Evolutionary conservation across 1,139 yeast species (phyloP).

Genomic region (Taphrina betulina): DNA sequence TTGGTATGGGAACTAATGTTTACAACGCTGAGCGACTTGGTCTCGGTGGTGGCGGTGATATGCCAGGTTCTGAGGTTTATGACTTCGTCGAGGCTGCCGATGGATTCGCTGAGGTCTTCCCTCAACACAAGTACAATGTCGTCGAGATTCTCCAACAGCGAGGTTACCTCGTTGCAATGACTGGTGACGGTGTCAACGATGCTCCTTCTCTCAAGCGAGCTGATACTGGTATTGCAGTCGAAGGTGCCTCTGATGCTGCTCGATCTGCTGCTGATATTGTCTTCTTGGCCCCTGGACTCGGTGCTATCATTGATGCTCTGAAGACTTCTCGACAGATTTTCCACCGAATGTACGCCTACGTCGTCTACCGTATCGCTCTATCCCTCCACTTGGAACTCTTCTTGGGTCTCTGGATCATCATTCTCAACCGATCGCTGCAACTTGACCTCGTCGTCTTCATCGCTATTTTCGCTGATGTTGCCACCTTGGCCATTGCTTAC

Average conservation of each 20-base stretch:
- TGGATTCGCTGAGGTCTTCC: constrained; percentile 81
- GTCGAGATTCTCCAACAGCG: constrained; percentile 74
- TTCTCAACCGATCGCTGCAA: constrained; percentile 63
- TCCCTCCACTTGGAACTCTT: constrained; percentile 71
- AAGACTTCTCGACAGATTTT: constrained; percentile 77
- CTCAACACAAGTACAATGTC: constrained; percentile 77
- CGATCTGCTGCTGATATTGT: constrained; percentile 78
- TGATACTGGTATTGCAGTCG: constrained; percentile 79
- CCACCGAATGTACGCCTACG: constrained; percentile 80
- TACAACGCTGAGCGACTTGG: constrained; percentile 71
- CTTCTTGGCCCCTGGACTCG: constrained; percentile 75
- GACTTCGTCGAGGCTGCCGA: constrained; percentile 77
- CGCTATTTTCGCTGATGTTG: constrained; percentile 76
- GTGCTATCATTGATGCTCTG: constrained; percentile 73
- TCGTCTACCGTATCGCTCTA: constrained; percentile 75
- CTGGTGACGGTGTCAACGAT: constrained; percentile 81
- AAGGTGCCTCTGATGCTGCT: constrained; percentile 80
- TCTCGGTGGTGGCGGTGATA: constrained; percentile 70
- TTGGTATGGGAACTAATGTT: constrained; percentile 68
- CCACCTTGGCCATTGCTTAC: constrained; percentile 74
- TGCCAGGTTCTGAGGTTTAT: constrained; percentile 72
- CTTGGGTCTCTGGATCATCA: constrained; percentile 73
- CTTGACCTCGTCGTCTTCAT: constrained; percentile 70
- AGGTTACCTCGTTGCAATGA: constrained; percentile 78
- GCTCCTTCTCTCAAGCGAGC: constrained; percentile 79